These are phyloP conservation scores for Micromonas pusilla DNA, from an alignment of 139 green algal species.

Conservation along the genomic window DNA sequence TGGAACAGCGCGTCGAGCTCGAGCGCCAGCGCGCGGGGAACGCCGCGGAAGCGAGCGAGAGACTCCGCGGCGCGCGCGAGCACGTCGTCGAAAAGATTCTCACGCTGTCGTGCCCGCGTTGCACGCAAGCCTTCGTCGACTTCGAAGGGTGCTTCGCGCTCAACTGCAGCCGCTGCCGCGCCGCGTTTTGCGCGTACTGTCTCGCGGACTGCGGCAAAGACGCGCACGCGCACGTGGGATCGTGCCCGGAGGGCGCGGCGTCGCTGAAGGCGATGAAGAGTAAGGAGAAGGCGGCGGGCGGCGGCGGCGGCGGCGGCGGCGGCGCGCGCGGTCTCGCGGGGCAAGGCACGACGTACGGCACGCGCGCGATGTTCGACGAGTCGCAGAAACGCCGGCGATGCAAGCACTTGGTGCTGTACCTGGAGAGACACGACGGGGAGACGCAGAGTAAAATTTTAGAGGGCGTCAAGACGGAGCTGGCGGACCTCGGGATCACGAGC, in stretches of 20 bases:
- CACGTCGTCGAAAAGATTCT: conserved; percentile 40
- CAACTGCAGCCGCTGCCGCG: conserved; percentile 12
- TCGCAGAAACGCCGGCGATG: not conserved
- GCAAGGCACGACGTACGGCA: not conserved
- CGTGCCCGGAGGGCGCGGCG: not conserved
- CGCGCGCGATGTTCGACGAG: not conserved
- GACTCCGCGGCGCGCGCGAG: not conserved
- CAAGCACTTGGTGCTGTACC: not conserved
- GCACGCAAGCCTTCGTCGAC: conserved; percentile 24
- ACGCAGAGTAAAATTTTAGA: not conserved
- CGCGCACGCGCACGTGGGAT: conserved; percentile 26
- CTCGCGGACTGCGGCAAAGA: conserved; percentile 27
- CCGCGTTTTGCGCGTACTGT: conserved; percentile 29
- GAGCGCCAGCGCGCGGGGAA: not conserved
- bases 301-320: not conserved
- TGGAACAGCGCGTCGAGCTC: not conserved
- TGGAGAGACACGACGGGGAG: not conserved
- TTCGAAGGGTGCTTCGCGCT: conserved; percentile 28
- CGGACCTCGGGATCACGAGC: not conserved
- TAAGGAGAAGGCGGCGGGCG: not conserved
- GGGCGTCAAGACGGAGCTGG: not conserved
- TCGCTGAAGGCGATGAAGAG: not conserved
- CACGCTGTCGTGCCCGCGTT: conserved; percentile 40
- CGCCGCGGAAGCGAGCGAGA: not conserved
- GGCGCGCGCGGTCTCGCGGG: not conserved